Evolutionary conservation across 192 early-diverging fungal genomes (phyloP).

Genomic region (Rhizophagus prolifer): DNA sequence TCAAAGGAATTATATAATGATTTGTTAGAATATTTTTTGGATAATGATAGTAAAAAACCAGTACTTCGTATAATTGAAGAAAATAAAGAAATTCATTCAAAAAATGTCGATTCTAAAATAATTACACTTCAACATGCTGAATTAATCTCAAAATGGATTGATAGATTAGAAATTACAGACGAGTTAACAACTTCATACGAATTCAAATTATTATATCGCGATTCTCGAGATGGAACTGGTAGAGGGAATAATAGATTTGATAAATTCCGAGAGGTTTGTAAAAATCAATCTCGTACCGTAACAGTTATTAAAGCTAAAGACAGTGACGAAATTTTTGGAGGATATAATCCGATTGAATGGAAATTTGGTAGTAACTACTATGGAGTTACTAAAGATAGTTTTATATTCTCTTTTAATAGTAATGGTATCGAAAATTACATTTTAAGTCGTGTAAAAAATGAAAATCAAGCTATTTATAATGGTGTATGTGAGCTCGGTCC

Average conservation of each 20-base stretch:
- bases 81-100: no score
- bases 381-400: background rate
- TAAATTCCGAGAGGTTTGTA: background rate
- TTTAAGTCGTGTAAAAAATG: background rate
- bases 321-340: background rate
- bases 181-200: background rate
- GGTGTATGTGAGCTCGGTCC: accelerated
- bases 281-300: background rate
- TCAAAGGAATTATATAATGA: background rate
- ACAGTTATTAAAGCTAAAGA: background rate
- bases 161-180: background rate
- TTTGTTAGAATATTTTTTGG: background rate
- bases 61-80: no score
- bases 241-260: no score
- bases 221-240: background rate
- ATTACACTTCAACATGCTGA: background rate
- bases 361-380: background rate
- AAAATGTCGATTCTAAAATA: background rate
- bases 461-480: background rate
- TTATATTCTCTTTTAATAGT: background rate
- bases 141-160: constrained; percentile 4
- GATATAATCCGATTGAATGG: constrained; percentile 20
- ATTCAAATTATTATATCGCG: background rate
- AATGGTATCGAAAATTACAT: background rate
- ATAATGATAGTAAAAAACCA: no score